Percentiles rank a stretch among this genome's conserved stretches.
Evolutionary conservation across 257 asterid genomes (phyloP).

Genomic region (Solanum tarijense): DNA sequence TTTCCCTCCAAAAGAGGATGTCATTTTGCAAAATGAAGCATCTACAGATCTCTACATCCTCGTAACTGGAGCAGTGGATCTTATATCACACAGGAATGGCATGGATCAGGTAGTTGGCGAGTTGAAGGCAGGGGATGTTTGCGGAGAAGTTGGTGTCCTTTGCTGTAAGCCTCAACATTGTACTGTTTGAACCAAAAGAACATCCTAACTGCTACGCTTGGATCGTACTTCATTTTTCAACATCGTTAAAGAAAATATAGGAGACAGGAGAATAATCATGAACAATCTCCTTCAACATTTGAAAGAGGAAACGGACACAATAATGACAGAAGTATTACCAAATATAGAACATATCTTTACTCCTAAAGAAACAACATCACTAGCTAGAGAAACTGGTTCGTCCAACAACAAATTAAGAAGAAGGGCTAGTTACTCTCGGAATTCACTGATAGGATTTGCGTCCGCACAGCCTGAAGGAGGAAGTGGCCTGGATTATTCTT

Average conservation of each 20-base stretch:
- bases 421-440: constrained; percentile 15
- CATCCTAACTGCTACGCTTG: constrained; percentile 64
- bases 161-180: too few relatives aligned
- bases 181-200: constrained; percentile 36
- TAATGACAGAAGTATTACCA: constrained; percentile 38
- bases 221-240: constrained; percentile 55
- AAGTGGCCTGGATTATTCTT: constrained; percentile 7
- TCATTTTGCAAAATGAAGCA: too few relatives aligned
- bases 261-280: constrained; percentile 61
- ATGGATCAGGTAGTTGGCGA: too few relatives aligned
- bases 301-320: constrained; percentile 37
- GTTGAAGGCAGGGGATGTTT: too few relatives aligned
- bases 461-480: too few relatives aligned
- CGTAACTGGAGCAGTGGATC: too few relatives aligned
- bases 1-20: too few relatives aligned
- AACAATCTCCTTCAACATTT: constrained; percentile 73
- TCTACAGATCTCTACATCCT: too few relatives aligned
- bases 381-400: not conserved
- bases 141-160: too few relatives aligned
- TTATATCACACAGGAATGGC: too few relatives aligned
- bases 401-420: constrained; percentile 1
- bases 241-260: constrained; percentile 56
- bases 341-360: constrained; percentile 28
- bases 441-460: constrained; percentile 41
- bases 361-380: not conserved